Conservation (phyloP, 176 grass and related monocot species). For the Ananas comosus region DNA sequence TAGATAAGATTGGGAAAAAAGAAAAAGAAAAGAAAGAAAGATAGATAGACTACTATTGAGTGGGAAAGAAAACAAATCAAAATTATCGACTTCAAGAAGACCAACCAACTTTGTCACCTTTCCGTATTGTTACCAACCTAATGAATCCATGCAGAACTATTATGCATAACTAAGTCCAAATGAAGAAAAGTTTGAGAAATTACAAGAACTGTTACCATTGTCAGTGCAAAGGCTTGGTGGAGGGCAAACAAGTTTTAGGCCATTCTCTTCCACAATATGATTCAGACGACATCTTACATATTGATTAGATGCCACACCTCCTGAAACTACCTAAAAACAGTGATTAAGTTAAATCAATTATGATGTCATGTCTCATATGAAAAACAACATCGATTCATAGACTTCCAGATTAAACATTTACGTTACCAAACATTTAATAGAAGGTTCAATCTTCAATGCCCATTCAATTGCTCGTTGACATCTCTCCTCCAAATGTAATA, state of each 20-base stretch:
- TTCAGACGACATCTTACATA: slow-evolving; percentile 63
- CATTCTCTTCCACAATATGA: slow-evolving; percentile 50
- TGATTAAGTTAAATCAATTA: too few relatives aligned
- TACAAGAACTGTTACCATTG: slow-evolving; percentile 47
- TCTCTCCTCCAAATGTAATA: slow-evolving; percentile 97
- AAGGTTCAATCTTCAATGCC: slow-evolving; percentile 89
- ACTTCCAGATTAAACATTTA: slow-evolving; percentile 19
- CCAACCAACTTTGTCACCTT: not conserved
- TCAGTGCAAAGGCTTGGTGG: slow-evolving; percentile 92
- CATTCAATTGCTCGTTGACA: slow-evolving; percentile 94
- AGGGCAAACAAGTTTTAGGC: slow-evolving; percentile 60
- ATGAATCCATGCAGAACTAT: not conserved
- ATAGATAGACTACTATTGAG: too few relatives aligned
- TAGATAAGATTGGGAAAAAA: too few relatives aligned
- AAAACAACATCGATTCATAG: too few relatives aligned
- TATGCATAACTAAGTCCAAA: not conserved
- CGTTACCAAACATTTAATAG: slow-evolving; percentile 83
- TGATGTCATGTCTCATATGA: too few relatives aligned
- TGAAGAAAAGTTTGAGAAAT: not conserved
- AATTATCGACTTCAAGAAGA: too few relatives aligned
- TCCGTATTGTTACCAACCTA: not conserved
- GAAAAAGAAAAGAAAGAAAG: too few relatives aligned
- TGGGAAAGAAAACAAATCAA: too few relatives aligned
- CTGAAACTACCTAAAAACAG: slow-evolving; percentile 75
- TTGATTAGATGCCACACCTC: slow-evolving; percentile 91